A percentile compares a stretch with the other conserved stretches of the same genome.
Conservation (phyloP, 176 grass and related monocot genomes). For the Poa pratensis region DNA sequence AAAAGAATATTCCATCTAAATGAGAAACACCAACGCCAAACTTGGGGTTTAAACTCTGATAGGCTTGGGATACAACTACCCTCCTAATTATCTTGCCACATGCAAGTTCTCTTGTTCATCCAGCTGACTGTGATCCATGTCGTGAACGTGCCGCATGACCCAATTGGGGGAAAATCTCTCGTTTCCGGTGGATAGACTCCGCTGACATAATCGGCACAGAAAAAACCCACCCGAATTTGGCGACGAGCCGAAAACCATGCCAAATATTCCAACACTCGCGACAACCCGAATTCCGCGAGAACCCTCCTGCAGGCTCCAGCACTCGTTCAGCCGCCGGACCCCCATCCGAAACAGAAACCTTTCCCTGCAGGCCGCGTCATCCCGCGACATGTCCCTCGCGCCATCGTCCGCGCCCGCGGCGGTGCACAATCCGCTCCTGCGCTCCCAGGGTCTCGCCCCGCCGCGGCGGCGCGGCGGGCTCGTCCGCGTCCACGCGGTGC, state of each 20-base stretch:
- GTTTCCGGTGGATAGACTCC: neutral
- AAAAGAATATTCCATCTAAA: too few species aligned
- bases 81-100: too few species aligned
- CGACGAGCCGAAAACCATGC: neutral
- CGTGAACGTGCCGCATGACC: neutral
- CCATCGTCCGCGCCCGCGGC: slow-evolving; percentile 15
- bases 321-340: neutral
- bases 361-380: neutral
- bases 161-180: neutral
- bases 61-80: too few species aligned
- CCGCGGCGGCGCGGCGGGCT: slow-evolving; percentile 28
- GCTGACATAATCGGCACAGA: neutral
- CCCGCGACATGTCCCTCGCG: slow-evolving; percentile 36
- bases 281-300: too few species aligned
- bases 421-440: slow-evolving; percentile 26
- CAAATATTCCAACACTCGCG: neutral
- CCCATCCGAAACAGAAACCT: neutral
- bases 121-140: neutral
- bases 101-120: too few species aligned
- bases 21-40: too few species aligned
- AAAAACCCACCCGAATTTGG: neutral
- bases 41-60: too few species aligned
- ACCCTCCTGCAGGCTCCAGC: too few species aligned
- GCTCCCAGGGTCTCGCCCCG: neutral
- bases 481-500: slow-evolving; percentile 57